phyloP scores from a whole-genome alignment of 495 filamentous ascomycete genomes.

The Paragyromitra xinjiangensis region DNA sequence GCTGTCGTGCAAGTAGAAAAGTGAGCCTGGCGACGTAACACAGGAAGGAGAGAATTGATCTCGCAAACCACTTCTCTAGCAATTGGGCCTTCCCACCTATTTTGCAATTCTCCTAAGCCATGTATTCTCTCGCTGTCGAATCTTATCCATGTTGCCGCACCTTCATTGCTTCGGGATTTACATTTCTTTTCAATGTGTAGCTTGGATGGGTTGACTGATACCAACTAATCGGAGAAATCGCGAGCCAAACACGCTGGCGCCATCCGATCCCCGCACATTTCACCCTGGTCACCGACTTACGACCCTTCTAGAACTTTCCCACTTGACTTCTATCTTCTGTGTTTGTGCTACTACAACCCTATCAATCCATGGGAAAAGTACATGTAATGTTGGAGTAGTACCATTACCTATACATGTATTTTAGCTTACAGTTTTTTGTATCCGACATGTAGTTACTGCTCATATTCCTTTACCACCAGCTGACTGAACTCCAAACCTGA shows the following conservation, averaged over 20 bases:
- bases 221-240: slow-evolving; percentile 36
- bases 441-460: too few relatives aligned
- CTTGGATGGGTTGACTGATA: not conserved
- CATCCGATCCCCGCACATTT: slow-evolving; percentile 22
- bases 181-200: not conserved
- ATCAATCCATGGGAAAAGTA: too few relatives aligned
- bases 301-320: slow-evolving; percentile 49
- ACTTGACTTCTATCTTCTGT: not conserved
- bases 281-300: not conserved
- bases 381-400: too few relatives aligned
- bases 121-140: not conserved
- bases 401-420: not conserved
- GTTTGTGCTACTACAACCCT: slow-evolving; percentile 21
- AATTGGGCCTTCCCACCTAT: not conserved
- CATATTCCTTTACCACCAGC: too few relatives aligned
- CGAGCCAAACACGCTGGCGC: slow-evolving; percentile 42
- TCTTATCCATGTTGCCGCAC: not conserved
- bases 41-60: slow-evolving; percentile 10
- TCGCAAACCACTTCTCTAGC: not conserved
- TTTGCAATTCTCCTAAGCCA: not conserved
- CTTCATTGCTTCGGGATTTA: not conserved
- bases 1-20: slow-evolving; percentile 33
- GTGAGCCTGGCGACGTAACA: slow-evolving; percentile 38
- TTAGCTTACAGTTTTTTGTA: not conserved
- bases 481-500: too few relatives aligned